These are phyloP conservation scores for Cucurbita ficifolia DNA, from an alignment of 306 rosid species.

Conservation along the genomic window DNA sequence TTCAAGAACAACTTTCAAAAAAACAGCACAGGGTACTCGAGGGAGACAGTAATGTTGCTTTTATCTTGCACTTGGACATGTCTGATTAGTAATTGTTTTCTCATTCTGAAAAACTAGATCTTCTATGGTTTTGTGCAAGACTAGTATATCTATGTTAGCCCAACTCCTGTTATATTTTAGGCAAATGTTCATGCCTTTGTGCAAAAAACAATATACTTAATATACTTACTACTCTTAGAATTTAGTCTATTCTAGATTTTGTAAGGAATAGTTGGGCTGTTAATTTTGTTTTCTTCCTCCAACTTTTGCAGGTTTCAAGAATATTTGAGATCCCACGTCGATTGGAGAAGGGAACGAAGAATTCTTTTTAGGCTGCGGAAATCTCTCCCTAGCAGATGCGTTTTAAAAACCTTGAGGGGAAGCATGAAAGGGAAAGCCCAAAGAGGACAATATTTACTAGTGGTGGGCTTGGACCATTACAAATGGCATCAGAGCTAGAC, in stretches of 20 bases:
- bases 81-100: background rate
- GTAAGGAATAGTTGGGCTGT: background rate
- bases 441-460: too few species aligned
- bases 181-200: background rate
- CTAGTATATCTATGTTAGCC: background rate
- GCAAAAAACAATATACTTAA: background rate
- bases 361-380: too few species aligned
- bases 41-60: conserved; percentile 18
- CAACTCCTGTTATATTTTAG: background rate
- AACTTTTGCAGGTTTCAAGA: conserved; percentile 46
- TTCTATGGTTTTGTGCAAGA: background rate
- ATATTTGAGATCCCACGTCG: too few species aligned
- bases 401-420: too few species aligned
- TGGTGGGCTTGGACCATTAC: too few species aligned
- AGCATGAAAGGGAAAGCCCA: too few species aligned
- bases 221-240: background rate
- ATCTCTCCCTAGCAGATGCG: too few species aligned
- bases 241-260: background rate
- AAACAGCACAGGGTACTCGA: conserved; percentile 79
- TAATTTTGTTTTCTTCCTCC: background rate
- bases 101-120: background rate
- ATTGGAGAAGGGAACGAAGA: too few species aligned
- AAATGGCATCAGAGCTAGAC: too few species aligned
- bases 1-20: conserved; percentile 90
- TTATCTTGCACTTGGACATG: background rate